These are phyloP conservation scores for Claviceps digitariae DNA, from an alignment of 2,329 filamentous ascomycete species.

Conservation along the genomic window DNA sequence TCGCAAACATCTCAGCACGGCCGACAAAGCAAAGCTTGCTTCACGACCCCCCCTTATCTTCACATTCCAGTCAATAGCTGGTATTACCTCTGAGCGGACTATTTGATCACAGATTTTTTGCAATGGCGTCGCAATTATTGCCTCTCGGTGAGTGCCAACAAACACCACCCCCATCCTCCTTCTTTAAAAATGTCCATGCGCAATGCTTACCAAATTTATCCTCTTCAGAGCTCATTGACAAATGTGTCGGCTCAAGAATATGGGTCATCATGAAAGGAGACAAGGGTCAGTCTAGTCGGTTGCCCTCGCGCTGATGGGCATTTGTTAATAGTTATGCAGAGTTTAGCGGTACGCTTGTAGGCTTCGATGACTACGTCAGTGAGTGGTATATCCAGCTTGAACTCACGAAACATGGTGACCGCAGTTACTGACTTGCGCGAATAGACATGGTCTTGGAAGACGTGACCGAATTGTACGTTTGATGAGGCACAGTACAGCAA, in stretches of 20 bases:
- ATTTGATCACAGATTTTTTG: conserved; percentile 8
- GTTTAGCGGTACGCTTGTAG: conserved; percentile 85
- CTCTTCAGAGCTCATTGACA: conserved; percentile 81
- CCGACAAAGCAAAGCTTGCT: not conserved
- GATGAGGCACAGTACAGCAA: not conserved
- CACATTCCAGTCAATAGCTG: not conserved
- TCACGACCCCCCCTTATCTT: not conserved
- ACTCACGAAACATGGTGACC: not conserved
- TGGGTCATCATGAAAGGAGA: conserved; percentile 99
- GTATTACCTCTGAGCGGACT: not conserved
- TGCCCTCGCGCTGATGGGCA: not conserved
- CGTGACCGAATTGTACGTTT: conserved; percentile 80
- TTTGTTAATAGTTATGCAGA: conserved; percentile 38
- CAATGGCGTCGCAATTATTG: conserved; percentile 61
- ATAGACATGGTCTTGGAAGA: conserved; percentile 96
- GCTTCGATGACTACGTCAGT: conserved; percentile 99
- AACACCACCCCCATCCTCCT: not conserved
- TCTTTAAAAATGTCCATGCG: not conserved
- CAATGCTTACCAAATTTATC: not conserved
- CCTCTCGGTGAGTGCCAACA: conserved; percentile 44
- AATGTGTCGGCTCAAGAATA: conserved; percentile 93
- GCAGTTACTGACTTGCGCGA: conserved; percentile 2
- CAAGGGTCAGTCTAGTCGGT: conserved; percentile 50
- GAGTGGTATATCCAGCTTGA: conserved; percentile 32
- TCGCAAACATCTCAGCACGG: not conserved